Base-by-base conservation (phyloP, 139 green algal species). In the Eudorina sp. region DNA sequence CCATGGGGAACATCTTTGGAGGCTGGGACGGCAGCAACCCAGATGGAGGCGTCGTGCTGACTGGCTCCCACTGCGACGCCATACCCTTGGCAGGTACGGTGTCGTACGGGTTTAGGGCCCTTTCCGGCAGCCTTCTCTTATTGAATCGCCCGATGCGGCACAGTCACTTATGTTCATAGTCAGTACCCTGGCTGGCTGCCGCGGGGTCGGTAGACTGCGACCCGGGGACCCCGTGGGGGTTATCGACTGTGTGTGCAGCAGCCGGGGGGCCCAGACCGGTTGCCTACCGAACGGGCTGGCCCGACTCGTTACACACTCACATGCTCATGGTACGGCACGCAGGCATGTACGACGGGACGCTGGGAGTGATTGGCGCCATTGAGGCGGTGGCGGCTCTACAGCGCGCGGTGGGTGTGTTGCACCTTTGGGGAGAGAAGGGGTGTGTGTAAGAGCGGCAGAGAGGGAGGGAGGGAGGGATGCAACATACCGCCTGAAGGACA, bases 1-100 rank as follows among this genome's bases (percentile, higher is more conserved):
- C 93, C 0, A 94, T 99, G 84, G 97, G 97, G 38, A 99, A 97
- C 92, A 98, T 99, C 23, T 99, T 95, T 77, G 97, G 96, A 9
- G 83, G 90, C 0, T 97, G 92, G 92, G 77, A 94, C n/a, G 97
- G 96, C 11, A 89, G 73, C 31, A 83, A 97, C 38, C 53, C 88
- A 0, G 1, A 29, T 3, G 87, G 79, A 27, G 90, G 92, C 0
- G 85, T 92, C 8, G 94, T 99, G 18, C 74, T 94, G 2, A 99
- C 96, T 4, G 97, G 97, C 29, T 98, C 94, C 9, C 97, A 99
- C 77, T 95, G 78, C 70, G 97, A 99, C 77, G 97, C 97, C 60
- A 99, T 99, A 60, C 97, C 97, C 1, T 89, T 96, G 40, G 95
- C 97, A 8, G 97, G 97, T 69, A n/a, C n/a, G n/a, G n/a, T n/a